These are phyloP conservation scores for Botrytis medusae DNA, from an alignment of 2,329 filamentous ascomycete genomes.

Conservation along the genomic window DNA sequence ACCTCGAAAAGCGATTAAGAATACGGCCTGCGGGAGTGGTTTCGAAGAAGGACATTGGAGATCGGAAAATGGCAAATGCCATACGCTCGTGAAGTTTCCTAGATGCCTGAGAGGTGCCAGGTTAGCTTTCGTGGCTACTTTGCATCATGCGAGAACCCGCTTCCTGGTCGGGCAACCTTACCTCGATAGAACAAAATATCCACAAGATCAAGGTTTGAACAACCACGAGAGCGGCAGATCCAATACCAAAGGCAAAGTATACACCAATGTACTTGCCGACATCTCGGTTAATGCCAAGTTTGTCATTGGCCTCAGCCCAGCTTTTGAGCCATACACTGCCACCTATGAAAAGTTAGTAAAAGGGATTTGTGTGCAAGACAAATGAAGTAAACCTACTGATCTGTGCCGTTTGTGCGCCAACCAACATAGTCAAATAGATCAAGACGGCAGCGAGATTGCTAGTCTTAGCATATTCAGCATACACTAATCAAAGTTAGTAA, in stretches of 20 bases:
- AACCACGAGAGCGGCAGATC: constrained; percentile 80
- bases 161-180: constrained; percentile 43
- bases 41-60: constrained; percentile 98
- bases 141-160: constrained; percentile 26
- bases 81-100: constrained; percentile 95
- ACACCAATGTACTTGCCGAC: constrained; percentile 91
- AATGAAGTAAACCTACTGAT: constrained; percentile 57
- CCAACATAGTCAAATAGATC: constrained; percentile 74
- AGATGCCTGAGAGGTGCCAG: constrained; percentile 61
- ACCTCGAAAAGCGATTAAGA: constrained; percentile 93
- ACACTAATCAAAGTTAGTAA: constrained; percentile 53
- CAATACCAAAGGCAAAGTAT: constrained; percentile 93
- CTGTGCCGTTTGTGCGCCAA: constrained; percentile 78
- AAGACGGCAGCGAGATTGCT: constrained; percentile 84
- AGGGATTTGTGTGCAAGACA: not conserved
- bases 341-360: constrained; percentile 45
- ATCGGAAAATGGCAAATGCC: constrained; percentile 95
- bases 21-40: constrained; percentile 79
- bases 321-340: constrained; percentile 91
- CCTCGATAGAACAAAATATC: constrained; percentile 99
- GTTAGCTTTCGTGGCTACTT: constrained; percentile 31
- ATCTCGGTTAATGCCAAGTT: constrained; percentile 65
- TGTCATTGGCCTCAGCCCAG: constrained; percentile 81
- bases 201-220: constrained; percentile 92
- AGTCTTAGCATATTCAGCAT: constrained; percentile 89